phyloP scores from a whole-genome alignment of 495 filamentous ascomycete species.

The Immersiella caudata region DNA sequence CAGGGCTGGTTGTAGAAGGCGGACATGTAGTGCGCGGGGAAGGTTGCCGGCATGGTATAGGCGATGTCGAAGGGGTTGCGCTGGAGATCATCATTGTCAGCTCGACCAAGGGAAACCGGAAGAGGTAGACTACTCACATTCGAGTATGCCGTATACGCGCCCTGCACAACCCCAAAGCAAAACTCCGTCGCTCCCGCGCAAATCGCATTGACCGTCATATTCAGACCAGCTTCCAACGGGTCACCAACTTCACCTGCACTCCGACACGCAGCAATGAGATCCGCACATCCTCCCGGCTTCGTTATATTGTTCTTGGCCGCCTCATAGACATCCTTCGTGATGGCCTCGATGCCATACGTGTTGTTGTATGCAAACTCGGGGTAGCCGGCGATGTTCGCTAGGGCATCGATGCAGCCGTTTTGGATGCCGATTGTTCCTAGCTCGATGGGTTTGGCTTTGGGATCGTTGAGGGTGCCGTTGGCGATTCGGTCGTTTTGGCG shows the following conservation, averaged over 20 bases:
- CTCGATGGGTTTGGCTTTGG: slow-evolving; percentile 51
- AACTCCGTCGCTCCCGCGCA: background rate
- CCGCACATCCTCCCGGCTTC: slow-evolving; percentile 44
- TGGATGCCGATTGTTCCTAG: slow-evolving; percentile 60
- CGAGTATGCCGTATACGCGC: background rate
- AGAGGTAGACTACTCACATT: background rate
- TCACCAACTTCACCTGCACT: background rate
- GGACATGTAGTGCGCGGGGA: slow-evolving; percentile 56
- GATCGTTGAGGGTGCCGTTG: slow-evolving; percentile 18
- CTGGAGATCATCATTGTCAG: slow-evolving; percentile 2
- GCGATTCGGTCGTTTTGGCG: slow-evolving; percentile 36
- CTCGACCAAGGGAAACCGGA: background rate
- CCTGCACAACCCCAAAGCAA: slow-evolving; percentile 1
- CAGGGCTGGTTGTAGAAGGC: slow-evolving; percentile 59
- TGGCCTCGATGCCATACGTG: slow-evolving; percentile 68
- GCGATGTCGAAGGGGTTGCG: slow-evolving; percentile 54
- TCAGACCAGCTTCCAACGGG: background rate
- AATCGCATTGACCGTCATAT: slow-evolving; percentile 11
- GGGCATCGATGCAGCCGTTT: slow-evolving; percentile 75
- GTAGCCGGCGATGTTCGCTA: slow-evolving; percentile 65
- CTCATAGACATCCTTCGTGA: slow-evolving; percentile 50
- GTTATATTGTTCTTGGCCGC: slow-evolving; percentile 20
- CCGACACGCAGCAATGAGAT: slow-evolving; percentile 25
- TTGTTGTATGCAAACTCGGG: slow-evolving; percentile 71
- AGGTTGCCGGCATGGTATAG: slow-evolving; percentile 50